Conservation (phyloP, 2,329 filamentous ascomycete genomes). For the Aspergillus pseudoviridinutans region DNA sequence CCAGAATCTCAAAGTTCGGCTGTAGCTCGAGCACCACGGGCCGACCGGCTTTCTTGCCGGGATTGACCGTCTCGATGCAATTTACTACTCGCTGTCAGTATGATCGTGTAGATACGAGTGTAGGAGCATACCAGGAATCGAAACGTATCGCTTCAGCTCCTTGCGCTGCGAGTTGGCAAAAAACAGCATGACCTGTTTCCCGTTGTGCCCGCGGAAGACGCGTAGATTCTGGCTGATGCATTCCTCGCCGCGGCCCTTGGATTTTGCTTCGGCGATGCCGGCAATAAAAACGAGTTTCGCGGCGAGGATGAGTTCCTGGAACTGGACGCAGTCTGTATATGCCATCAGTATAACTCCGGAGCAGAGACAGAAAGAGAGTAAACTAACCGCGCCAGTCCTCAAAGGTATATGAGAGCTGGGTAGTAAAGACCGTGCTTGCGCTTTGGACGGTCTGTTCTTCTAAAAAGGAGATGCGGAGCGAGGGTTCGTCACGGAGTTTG, state of each 20-base stretch:
- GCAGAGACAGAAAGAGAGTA: background rate
- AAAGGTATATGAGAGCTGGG: conserved; percentile 41
- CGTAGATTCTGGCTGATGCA: conserved; percentile 44
- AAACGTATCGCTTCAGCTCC: conserved; percentile 39
- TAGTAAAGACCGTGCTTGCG: conserved; percentile 35
- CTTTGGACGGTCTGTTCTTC: conserved; percentile 43
- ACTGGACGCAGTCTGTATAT: conserved; percentile 35
- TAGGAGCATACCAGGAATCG: conserved; percentile 31
- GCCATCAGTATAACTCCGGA: conserved; percentile 3
- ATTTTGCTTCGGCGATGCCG: conserved; percentile 41
- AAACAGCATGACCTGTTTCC: conserved; percentile 34
- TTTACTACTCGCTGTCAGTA: conserved; percentile 24
- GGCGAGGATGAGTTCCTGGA: conserved; percentile 38
- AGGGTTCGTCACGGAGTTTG: conserved; percentile 29
- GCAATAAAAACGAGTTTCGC: conserved; percentile 39
- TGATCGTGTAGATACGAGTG: too few relatives aligned
- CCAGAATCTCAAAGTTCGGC: conserved; percentile 40
- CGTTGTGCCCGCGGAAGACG: conserved; percentile 33
- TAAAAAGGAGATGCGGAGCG: conserved; percentile 39
- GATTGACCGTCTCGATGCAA: conserved; percentile 36
- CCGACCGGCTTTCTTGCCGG: conserved; percentile 36
- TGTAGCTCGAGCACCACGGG: conserved; percentile 35
- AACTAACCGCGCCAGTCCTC: conserved; percentile 37
- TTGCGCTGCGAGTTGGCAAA: conserved; percentile 42
- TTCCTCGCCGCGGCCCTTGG: conserved; percentile 43